Conservation (phyloP, 495 filamentous ascomycete species). For the Lepraria neglecta region DNA sequence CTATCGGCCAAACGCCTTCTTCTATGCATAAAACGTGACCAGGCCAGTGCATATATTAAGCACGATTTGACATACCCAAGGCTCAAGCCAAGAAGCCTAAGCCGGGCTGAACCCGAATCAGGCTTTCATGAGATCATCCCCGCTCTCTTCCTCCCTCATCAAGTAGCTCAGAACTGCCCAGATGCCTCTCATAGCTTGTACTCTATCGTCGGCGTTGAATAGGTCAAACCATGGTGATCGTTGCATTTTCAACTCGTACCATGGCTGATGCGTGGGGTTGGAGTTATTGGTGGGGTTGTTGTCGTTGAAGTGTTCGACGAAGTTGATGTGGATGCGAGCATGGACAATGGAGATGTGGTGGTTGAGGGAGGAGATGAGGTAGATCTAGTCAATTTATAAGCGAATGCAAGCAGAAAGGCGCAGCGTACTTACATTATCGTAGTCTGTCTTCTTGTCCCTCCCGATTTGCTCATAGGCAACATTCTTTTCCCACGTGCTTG, state of each 20-base stretch:
- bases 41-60: too few species aligned
- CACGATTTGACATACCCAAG: too few species aligned
- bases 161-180: constrained; percentile 72
- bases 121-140: too few species aligned
- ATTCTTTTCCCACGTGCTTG: constrained; percentile 70
- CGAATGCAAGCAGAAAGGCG: not conserved
- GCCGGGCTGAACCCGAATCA: too few species aligned
- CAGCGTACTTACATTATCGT: constrained; percentile 48
- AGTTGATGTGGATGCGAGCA: constrained; percentile 60
- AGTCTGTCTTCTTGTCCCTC: constrained; percentile 42
- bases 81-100: too few species aligned
- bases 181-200: constrained; percentile 62
- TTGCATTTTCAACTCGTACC: constrained; percentile 57
- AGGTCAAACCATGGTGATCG: constrained; percentile 77
- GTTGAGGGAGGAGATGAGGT: constrained; percentile 73
- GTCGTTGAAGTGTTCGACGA: constrained; percentile 51
- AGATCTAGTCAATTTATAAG: constrained; percentile 49
- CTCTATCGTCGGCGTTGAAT: constrained; percentile 57
- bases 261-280: constrained; percentile 52
- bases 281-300: constrained; percentile 30
- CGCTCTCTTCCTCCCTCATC: constrained; percentile 45
- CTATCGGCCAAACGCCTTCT: too few species aligned
- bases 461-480: constrained; percentile 69
- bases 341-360: constrained; percentile 75
- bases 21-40: too few species aligned